Conservation (phyloP, 306 rosid genomes). For the Dryas octopetala region DNA sequence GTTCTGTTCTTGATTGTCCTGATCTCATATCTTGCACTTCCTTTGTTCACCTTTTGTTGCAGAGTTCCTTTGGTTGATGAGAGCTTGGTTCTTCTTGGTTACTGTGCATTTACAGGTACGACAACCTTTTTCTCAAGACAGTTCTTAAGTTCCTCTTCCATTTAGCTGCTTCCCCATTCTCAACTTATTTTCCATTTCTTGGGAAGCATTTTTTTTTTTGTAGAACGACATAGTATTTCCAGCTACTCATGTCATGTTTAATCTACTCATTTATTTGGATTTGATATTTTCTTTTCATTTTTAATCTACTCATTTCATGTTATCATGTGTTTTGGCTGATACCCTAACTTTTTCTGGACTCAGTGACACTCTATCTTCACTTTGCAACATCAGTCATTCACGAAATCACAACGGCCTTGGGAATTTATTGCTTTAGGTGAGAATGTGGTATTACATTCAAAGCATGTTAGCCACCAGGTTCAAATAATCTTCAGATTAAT, state of each 20-base stretch:
- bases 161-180: conserved; percentile 14
- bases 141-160: neutral
- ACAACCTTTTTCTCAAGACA: neutral
- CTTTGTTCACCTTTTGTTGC: conserved; percentile 29
- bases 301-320: neutral
- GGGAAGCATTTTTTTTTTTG: neutral
- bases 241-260: too few species aligned
- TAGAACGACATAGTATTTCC: too few species aligned
- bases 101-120: conserved; percentile 66
- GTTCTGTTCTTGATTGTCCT: conserved; percentile 15
- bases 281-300: conserved; percentile 9
- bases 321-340: conserved; percentile 20
- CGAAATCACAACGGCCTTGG: conserved; percentile 81
- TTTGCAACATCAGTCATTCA: conserved; percentile 76
- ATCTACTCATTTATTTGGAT: neutral
- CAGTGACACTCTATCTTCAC: conserved; percentile 78
- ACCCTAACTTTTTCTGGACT: conserved; percentile 18
- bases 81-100: conserved; percentile 79
- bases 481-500: neutral
- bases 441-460: neutral
- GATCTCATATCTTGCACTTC: conserved; percentile 26
- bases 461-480: neutral
- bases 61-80: conserved; percentile 82
- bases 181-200: neutral
- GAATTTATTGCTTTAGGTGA: conserved; percentile 95